phyloP scores from a whole-genome alignment of 345 rosid genomes.

The Mercurialis annua region DNA sequence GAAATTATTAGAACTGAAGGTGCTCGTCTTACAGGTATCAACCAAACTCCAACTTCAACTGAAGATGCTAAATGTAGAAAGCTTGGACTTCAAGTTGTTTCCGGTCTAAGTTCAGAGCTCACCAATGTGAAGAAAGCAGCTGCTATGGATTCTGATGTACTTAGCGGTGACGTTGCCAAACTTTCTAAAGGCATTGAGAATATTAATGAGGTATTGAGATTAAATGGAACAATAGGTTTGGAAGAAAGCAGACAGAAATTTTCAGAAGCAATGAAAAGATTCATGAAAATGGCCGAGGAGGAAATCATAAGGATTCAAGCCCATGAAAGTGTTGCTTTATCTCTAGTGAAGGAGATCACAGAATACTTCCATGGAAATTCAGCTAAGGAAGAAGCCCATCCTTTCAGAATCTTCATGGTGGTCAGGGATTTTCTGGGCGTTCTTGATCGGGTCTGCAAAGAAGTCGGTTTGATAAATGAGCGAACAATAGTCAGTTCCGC shows the following conservation, averaged over 20 bases:
- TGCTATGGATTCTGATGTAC: slow-evolving; percentile 93
- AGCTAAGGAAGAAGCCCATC: slow-evolving; percentile 98
- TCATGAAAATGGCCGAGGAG: slow-evolving; percentile 64
- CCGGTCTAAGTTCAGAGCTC: slow-evolving; percentile 75
- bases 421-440: slow-evolving; percentile 83
- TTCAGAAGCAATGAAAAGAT: slow-evolving; percentile 66
- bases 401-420: slow-evolving; percentile 95
- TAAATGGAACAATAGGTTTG: slow-evolving; percentile 34
- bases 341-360: slow-evolving; percentile 90
- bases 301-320: slow-evolving; percentile 88
- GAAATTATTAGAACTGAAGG: slow-evolving; percentile 95
- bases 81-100: slow-evolving; percentile 91
- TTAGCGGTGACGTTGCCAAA: slow-evolving; percentile 72
- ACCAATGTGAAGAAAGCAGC: slow-evolving; percentile 89
- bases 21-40: slow-evolving; percentile 60
- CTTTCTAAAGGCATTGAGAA: slow-evolving; percentile 64
- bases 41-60: slow-evolving; percentile 29
- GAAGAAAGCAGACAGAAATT: slow-evolving; percentile 52
- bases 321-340: slow-evolving; percentile 77
- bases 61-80: slow-evolving; percentile 82
- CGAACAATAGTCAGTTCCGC: slow-evolving; percentile 80
- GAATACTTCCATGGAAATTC: slow-evolving; percentile 99
- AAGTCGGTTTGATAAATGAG: slow-evolving; percentile 87
- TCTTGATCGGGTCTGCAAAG: slow-evolving; percentile 93
- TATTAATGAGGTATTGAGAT: slow-evolving; percentile 48